A percentile compares a stretch with the other conserved stretches of the same genome.
These are phyloP conservation scores for Helichrysum umbraculigerum DNA, from an alignment of 129 eudicot genomes.

Conservation along the genomic window DNA sequence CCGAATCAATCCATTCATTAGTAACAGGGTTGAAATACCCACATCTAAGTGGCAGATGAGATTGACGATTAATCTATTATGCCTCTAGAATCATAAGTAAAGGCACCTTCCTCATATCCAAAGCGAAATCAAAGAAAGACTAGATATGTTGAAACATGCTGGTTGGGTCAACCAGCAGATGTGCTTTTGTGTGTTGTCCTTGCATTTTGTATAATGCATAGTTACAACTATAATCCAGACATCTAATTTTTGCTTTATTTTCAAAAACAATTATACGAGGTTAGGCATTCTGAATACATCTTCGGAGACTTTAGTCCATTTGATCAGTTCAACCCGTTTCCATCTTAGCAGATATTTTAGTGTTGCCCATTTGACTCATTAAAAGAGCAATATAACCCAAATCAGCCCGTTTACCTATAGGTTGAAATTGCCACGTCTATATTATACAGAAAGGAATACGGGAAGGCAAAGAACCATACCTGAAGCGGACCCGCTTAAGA, in stretches of 20 bases:
- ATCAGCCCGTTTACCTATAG: neutral
- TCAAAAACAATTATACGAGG: neutral
- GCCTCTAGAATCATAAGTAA: neutral
- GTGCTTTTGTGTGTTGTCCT: neutral
- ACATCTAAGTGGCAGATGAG: slow-evolving; percentile 8
- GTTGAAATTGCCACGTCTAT: neutral
- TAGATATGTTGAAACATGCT: neutral
- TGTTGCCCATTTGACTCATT: slow-evolving; percentile 5
- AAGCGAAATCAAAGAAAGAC: neutral
- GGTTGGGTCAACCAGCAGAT: neutral
- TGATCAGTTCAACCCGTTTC: neutral
- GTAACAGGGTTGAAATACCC: neutral
- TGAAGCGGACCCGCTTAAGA: slow-evolving; percentile 92
- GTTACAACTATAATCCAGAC: neutral
- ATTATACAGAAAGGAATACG: neutral
- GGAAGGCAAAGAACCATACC: slow-evolving; percentile 43
- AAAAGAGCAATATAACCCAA: neutral
- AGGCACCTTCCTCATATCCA: neutral
- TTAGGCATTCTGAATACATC: neutral
- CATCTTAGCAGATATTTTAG: neutral
- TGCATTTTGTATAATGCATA: neutral
- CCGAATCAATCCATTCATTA: neutral
- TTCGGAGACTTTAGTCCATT: neutral
- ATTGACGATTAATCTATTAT: neutral
- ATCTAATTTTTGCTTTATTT: neutral